Evolutionary conservation across 2,329 filamentous ascomycete species (phyloP).

Genomic region (Capronia americana): DNA sequence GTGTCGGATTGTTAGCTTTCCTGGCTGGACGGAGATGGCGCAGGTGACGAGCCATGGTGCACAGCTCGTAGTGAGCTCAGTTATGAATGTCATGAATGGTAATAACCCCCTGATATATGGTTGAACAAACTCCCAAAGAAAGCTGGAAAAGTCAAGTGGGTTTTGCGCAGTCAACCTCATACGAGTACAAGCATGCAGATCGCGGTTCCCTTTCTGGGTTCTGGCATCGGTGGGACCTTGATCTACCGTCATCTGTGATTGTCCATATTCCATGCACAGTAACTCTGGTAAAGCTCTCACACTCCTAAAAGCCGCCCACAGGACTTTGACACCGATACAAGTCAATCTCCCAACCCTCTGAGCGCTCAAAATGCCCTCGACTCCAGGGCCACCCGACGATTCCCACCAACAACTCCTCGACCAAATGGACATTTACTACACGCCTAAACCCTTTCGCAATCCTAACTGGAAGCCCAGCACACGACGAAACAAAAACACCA

Average conservation of each 20-base stretch:
- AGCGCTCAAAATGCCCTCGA: conserved; percentile 61
- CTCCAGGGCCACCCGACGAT: conserved; percentile 68
- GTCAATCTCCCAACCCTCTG: neutral
- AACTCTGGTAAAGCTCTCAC: neutral
- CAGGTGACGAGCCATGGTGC: neutral
- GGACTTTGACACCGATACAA: neutral
- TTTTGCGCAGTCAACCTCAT: conserved; percentile 1
- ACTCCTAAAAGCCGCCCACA: neutral
- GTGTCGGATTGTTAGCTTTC: conserved; percentile 2
- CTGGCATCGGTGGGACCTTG: too few relatives aligned
- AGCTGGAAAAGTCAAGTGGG: neutral
- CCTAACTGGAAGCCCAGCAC: conserved; percentile 88
- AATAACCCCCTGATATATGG: neutral
- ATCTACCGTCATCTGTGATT: neutral
- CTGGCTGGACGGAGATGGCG: neutral
- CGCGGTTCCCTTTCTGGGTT: neutral
- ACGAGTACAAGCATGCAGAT: too few relatives aligned
- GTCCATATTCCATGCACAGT: neutral
- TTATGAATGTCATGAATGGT: neutral
- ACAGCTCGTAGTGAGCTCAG: neutral
- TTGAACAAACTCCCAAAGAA: neutral
- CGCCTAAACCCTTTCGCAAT: conserved; percentile 89
- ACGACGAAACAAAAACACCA: conserved; percentile 98
- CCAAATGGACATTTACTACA: conserved; percentile 85
- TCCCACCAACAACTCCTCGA: conserved; percentile 87